Percentiles rank a stretch among this genome's conserved stretches.
phyloP scores from a whole-genome alignment of 2,329 filamentous ascomycete species.

The Aspergillus niger region DNA sequence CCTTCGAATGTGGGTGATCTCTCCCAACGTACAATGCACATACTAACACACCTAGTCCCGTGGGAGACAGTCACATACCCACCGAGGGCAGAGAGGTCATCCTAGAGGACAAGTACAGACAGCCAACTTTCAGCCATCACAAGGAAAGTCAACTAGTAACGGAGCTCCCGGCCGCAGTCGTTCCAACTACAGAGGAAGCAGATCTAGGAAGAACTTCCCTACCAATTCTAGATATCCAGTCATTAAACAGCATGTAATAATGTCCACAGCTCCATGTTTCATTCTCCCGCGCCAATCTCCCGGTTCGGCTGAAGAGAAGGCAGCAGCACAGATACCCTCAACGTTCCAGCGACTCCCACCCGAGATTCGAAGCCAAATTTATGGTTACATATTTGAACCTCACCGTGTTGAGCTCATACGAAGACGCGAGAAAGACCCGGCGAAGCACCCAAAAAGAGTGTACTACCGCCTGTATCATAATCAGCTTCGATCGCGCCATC shows the following conservation, averaged over 20 bases:
- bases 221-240: too few species aligned
- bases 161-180: too few species aligned
- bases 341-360: conserved; percentile 53
- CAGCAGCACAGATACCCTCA: background rate
- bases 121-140: too few species aligned
- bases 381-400: conserved; percentile 61
- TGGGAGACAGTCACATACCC: too few species aligned
- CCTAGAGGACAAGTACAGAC: too few species aligned
- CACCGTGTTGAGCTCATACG: conserved; percentile 24
- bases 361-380: conserved; percentile 70
- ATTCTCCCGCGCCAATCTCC: background rate
- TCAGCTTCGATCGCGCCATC: conserved; percentile 39
- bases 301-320: background rate
- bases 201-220: too few species aligned
- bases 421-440: conserved; percentile 16
- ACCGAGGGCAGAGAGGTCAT: too few species aligned
- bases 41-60: too few species aligned
- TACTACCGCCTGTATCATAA: conserved; percentile 63
- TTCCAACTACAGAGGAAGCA: too few species aligned
- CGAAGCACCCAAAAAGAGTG: conserved; percentile 56
- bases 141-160: too few species aligned
- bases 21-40: too few species aligned
- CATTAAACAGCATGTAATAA: background rate
- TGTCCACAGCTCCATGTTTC: background rate
- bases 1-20: too few species aligned